Evolutionary conservation across 2,329 filamentous ascomycete species (phyloP).

Genomic region (Colletotrichum lindemuthianum): DNA sequence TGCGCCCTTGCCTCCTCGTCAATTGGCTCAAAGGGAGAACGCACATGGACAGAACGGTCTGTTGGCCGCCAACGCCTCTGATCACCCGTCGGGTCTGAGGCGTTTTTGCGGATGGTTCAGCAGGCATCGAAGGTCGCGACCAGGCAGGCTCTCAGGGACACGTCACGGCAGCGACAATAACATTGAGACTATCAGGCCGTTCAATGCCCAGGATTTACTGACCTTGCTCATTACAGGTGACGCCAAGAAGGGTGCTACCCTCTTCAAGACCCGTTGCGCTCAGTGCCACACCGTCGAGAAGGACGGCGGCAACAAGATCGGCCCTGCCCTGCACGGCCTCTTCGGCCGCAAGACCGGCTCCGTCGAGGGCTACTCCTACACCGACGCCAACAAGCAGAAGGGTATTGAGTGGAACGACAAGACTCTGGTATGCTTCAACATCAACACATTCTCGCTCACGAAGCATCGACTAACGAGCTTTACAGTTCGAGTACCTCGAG

Average conservation of each 20-base stretch:
- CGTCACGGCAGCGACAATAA: too few species aligned
- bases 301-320: constrained; percentile 96
- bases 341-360: constrained; percentile 95
- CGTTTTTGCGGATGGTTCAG: too few species aligned
- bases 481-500: constrained; percentile 95
- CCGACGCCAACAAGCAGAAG: constrained; percentile 99
- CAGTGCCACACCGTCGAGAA: constrained; percentile 98
- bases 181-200: not conserved
- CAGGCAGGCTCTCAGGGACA: too few species aligned
- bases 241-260: constrained; percentile 93
- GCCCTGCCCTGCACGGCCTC: constrained; percentile 95
- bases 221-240: constrained; percentile 70
- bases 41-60: too few species aligned
- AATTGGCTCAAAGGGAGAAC: too few species aligned
- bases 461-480: constrained; percentile 35
- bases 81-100: too few species aligned
- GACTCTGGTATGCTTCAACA: constrained; percentile 73
- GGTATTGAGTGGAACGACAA: constrained; percentile 88
- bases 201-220: constrained; percentile 24
- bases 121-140: too few species aligned
- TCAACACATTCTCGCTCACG: constrained; percentile 2
- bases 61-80: too few species aligned
- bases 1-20: too few species aligned
- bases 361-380: constrained; percentile 95
- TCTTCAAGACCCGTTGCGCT: constrained; percentile 99